Percentiles rank a stretch among this genome's conserved stretches.
These are phyloP conservation scores for Geotrichum macrosporum DNA, from an alignment of 1,139 yeast species.

Conservation along the genomic window DNA sequence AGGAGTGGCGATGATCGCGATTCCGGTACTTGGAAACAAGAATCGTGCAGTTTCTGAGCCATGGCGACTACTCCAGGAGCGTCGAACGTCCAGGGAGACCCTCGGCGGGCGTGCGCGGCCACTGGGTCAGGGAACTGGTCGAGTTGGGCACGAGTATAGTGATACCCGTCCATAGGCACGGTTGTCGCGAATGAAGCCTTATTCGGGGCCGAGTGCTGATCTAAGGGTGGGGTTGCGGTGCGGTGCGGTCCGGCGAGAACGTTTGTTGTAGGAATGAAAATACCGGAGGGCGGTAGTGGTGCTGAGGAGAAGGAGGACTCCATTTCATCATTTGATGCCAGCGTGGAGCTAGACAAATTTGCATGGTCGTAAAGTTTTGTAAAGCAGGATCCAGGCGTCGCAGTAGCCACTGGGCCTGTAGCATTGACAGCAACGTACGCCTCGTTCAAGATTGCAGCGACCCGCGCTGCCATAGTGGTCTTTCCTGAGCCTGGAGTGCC, in stretches of 20 bases:
- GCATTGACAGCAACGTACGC: slow-evolving; percentile 7
- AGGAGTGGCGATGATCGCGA: slow-evolving; percentile 1
- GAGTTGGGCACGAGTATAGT: slow-evolving; percentile 56
- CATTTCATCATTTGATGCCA: background rate
- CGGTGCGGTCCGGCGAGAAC: background rate
- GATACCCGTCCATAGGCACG: slow-evolving; percentile 80
- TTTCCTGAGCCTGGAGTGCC: slow-evolving; percentile 88
- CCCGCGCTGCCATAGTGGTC: slow-evolving; percentile 54
- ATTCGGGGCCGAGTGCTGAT: background rate
- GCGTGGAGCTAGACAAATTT: background rate
- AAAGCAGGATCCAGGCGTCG: background rate
- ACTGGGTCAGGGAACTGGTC: slow-evolving; percentile 49
- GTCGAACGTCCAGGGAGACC: slow-evolving; percentile 84
- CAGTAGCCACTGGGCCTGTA: background rate
- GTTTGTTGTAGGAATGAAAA: background rate
- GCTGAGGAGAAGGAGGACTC: background rate
- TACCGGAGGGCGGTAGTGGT: background rate
- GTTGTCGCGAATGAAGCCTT: slow-evolving; percentile 24
- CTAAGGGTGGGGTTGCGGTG: background rate
- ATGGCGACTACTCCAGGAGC: slow-evolving; percentile 46
- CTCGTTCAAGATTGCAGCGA: slow-evolving; percentile 35
- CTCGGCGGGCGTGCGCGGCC: slow-evolving; percentile 61
- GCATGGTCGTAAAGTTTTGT: background rate
- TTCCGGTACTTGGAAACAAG: background rate
- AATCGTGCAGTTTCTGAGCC: slow-evolving; percentile 29